phyloP scores from a whole-genome alignment of 495 filamentous ascomycete genomes.

The Penicillium arizonense region DNA sequence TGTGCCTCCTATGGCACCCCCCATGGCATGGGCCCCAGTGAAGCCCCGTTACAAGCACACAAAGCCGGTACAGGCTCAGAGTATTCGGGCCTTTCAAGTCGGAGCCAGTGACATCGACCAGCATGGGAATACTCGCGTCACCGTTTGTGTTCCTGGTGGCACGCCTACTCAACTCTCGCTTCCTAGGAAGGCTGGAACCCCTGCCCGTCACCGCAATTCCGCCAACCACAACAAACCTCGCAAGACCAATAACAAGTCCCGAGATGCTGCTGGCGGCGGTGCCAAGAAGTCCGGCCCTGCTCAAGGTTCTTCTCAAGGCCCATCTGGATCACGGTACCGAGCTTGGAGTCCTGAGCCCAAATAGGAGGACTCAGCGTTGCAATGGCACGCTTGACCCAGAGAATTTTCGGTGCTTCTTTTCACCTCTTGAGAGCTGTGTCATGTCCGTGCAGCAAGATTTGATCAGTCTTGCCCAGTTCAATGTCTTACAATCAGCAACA shows the following conservation, averaged over 20 bases:
- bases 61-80: slow-evolving; percentile 41
- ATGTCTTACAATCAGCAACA: no score
- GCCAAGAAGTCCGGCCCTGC: slow-evolving; percentile 28
- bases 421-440: no score
- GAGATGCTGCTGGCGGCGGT: slow-evolving; percentile 24
- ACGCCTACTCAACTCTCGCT: slow-evolving; percentile 28
- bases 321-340: background rate
- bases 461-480: no score
- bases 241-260: slow-evolving; percentile 35
- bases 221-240: slow-evolving; percentile 35
- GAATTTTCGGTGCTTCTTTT: no score
- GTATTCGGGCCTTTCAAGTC: slow-evolving; percentile 34
- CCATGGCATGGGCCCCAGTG: slow-evolving; percentile 43
- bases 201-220: slow-evolving; percentile 26
- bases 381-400: no score
- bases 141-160: slow-evolving; percentile 38
- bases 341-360: background rate
- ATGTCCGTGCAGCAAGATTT: no score
- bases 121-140: slow-evolving; percentile 30
- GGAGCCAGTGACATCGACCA: slow-evolving; percentile 36
- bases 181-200: slow-evolving; percentile 28
- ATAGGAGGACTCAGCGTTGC: background rate
- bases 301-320: slow-evolving; percentile 5
- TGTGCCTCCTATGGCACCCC: slow-evolving; percentile 60
- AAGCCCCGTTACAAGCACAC: slow-evolving; percentile 33